Base-by-base conservation (phyloP, 78 protist genomes). In the Acrasis kona region DNA sequence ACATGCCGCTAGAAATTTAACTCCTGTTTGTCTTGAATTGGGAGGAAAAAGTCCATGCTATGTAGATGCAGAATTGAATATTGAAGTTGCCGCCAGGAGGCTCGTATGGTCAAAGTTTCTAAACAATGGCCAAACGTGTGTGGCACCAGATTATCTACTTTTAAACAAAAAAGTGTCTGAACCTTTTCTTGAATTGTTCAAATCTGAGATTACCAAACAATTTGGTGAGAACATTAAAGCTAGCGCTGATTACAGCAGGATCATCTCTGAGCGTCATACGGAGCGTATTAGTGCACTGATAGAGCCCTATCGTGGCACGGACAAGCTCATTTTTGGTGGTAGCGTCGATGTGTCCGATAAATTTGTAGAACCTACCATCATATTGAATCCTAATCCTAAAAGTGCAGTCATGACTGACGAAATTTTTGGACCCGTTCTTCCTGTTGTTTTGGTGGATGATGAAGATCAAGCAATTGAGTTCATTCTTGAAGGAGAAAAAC, bases 21-120 rank as follows among this genome's bases (percentile, higher is more conserved):
- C 96, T 9, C 95, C 97, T 10, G 87, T 84, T 30, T 73, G 89
- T n/a, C 82, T 95, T 27, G 97, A 95, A 70, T 77, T 93, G 27
- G 98, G 98, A 31, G 98, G 98, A 2, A 91, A 93, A 72, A 61
- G 71, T n/a, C 97, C 98, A 3, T 39, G 58, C n/a, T 77, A 93
- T 35, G 77, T 95, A n/a, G 93, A 89, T 57, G 28, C 65, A 19
- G 65, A 74, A 35, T 87, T 71, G 35, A 19, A 50, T 50, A 1
- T 92, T 8, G 70, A 28, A 7, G 5, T 67, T 10, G 71, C 92
- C 3, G 92, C 91, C 0, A 27, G 36, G 3, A 50, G 92, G 3
- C 41, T 93, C 9, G 29, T 57, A 19, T 77, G 79, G 85, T 86
- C 79, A 5, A 78, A 74, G 67, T 0, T 2, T 72, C 0, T 85